A percentile compares a stretch with the other conserved stretches of the same genome.
phyloP scores from a whole-genome alignment of 495 filamentous ascomycete genomes.

The Thozetella sp. region DNA sequence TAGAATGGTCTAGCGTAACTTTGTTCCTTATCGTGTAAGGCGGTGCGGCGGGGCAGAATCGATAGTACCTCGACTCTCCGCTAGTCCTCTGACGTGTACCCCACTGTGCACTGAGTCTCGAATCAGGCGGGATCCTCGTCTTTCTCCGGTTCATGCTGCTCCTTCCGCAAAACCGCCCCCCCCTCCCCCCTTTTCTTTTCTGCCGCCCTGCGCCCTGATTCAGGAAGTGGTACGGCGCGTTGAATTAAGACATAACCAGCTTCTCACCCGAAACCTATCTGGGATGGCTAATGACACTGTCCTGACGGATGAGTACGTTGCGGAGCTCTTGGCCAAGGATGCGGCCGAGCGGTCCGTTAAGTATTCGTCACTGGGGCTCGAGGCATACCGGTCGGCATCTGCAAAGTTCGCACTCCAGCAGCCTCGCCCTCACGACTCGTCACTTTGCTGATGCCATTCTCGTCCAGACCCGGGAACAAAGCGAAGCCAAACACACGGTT shows the following conservation, averaged over 20 bases:
- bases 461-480: conserved; percentile 56
- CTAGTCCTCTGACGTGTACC: background rate
- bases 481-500: conserved; percentile 93
- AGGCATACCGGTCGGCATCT: conserved; percentile 60
- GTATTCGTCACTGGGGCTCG: conserved; percentile 73
- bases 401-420: conserved; percentile 67
- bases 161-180: too few relatives aligned
- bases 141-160: too few relatives aligned
- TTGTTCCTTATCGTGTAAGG: background rate
- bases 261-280: too few relatives aligned
- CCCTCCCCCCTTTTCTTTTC: too few relatives aligned
- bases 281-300: conserved; percentile 38
- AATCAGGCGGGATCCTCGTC: too few relatives aligned
- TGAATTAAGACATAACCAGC: too few relatives aligned
- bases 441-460: background rate
- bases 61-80: too few relatives aligned
- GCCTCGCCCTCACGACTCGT: conserved; percentile 7
- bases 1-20: background rate
- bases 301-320: conserved; percentile 76
- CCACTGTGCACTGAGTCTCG: background rate
- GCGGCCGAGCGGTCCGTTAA: conserved; percentile 67
- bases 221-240: too few relatives aligned
- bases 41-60: background rate
- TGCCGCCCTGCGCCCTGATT: too few relatives aligned
- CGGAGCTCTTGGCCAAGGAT: conserved; percentile 71